These are phyloP conservation scores for Rhizopogon hawkerae DNA, from an alignment of 1,284 basidiomycete genomes.

Conservation along the genomic window DNA sequence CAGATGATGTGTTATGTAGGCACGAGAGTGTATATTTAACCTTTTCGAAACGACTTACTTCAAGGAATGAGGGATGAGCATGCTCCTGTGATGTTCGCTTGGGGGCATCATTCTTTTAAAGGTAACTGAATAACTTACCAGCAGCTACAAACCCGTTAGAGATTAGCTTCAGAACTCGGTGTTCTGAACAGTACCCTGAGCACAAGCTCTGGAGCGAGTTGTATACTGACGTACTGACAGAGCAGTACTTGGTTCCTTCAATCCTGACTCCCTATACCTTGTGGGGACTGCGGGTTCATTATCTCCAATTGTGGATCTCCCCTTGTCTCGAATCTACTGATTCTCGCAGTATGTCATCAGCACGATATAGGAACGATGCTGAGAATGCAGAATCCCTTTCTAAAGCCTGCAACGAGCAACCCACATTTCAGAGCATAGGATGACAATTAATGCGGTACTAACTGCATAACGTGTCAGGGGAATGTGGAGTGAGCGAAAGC, in stretches of 20 bases:
- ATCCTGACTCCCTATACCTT: conserved; percentile 11
- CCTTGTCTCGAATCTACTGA: too few species aligned
- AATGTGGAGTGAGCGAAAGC: too few species aligned
- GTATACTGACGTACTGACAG: conserved; percentile 26
- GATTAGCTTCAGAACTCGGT: conserved; percentile 35
- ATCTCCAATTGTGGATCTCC: too few species aligned
- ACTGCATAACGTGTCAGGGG: too few species aligned
- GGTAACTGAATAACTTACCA: conserved; percentile 22
- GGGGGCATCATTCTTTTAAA: background rate
- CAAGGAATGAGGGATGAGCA: conserved; percentile 47
- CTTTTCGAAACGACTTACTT: conserved; percentile 42
- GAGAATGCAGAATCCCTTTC: too few species aligned
- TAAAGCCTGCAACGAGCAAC: too few species aligned
- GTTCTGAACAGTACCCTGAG: conserved; percentile 52
- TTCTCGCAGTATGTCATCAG: too few species aligned
- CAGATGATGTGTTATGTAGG: too few species aligned
- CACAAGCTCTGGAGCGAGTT: background rate
- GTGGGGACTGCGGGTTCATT: background rate
- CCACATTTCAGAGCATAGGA: too few species aligned
- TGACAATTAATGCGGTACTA: too few species aligned
- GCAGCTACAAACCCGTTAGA: conserved; percentile 37
- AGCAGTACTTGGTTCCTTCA: conserved; percentile 21
- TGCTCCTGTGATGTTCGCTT: conserved; percentile 29
- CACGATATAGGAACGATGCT: too few species aligned
- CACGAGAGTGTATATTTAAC: conserved; percentile 33